Evolutionary conservation across 2,329 filamentous ascomycete species (phyloP).

Genomic region (Aureobasidium pullulans): DNA sequence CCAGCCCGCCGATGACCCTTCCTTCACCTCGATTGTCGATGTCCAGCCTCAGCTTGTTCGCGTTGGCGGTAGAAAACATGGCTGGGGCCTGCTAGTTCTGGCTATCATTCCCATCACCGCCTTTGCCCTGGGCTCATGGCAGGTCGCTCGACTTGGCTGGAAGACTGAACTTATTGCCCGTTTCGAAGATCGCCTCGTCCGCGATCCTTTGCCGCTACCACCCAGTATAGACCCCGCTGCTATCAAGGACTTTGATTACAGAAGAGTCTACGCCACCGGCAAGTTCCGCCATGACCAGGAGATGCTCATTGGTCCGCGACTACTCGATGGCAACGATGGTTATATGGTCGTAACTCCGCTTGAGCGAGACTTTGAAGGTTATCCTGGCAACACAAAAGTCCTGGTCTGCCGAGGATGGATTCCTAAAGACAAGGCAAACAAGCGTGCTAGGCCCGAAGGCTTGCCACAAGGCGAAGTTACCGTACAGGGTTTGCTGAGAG

Average conservation of each 20-base stretch:
- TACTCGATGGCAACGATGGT: constrained; percentile 82
- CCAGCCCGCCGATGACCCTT: constrained; percentile 63
- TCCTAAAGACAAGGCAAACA: constrained; percentile 61
- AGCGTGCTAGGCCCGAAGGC: constrained; percentile 54
- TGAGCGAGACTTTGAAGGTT: constrained; percentile 49
- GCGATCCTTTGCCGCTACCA: constrained; percentile 77
- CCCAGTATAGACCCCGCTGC: constrained; percentile 73
- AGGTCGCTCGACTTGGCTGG: constrained; percentile 86
- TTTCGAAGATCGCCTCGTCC: constrained; percentile 84
- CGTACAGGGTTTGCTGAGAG: constrained; percentile 75
- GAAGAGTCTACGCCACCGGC: constrained; percentile 70
- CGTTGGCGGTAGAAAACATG: constrained; percentile 60
- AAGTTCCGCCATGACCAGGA: constrained; percentile 78
- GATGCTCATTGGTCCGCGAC: constrained; percentile 89
- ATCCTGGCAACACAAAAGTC: constrained; percentile 53
- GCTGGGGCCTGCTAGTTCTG: constrained; percentile 71
- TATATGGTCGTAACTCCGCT: constrained; percentile 89
- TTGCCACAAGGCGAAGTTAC: constrained; percentile 64
- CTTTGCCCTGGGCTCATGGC: constrained; percentile 87
- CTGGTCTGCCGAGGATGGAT: constrained; percentile 93
- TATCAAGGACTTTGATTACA: constrained; percentile 84
- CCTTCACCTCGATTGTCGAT: constrained; percentile 81
- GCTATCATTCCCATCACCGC: constrained; percentile 86
- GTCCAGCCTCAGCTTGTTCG: constrained; percentile 75
- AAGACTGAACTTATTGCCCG: constrained; percentile 88